A percentile compares a stretch with the other conserved stretches of the same genome.
Conservation (phyloP, 1,284 basidiomycete species). For the Takashimella koratensis region DNA sequence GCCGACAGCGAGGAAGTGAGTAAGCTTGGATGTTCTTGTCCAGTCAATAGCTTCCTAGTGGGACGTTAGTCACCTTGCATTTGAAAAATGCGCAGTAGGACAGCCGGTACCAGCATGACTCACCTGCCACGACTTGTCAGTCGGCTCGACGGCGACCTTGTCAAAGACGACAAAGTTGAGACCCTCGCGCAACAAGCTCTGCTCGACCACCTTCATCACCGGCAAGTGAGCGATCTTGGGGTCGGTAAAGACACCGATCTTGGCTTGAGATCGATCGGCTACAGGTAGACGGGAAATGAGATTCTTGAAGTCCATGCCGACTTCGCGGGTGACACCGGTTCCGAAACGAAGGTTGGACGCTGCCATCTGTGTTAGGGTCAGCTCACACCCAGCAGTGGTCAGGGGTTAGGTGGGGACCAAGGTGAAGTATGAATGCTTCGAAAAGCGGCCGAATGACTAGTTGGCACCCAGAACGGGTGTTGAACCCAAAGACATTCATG, state of each 20-base stretch:
- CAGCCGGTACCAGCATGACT: no score
- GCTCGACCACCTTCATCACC: slow-evolving; percentile 68
- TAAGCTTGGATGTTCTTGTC: slow-evolving; percentile 79
- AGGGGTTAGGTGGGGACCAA: no score
- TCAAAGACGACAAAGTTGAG: slow-evolving; percentile 76
- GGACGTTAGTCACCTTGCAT: no score
- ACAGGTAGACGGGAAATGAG: slow-evolving; percentile 31
- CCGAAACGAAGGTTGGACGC: slow-evolving; percentile 87
- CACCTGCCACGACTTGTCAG: slow-evolving; percentile 61
- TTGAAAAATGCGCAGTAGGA: no score
- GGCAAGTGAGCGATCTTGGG: slow-evolving; percentile 73
- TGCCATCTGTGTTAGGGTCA: slow-evolving; percentile 61
- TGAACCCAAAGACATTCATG: no score
- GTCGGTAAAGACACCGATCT: slow-evolving; percentile 95
- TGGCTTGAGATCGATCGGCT: slow-evolving; percentile 27
- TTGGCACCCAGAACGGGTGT: no score
- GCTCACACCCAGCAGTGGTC: slow-evolving; percentile 5
- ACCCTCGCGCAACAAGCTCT: slow-evolving; percentile 34
- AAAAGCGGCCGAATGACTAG: no score
- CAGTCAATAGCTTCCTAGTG: slow-evolving; percentile 84
- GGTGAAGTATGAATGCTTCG: no score
- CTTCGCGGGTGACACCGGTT: slow-evolving; percentile 81
- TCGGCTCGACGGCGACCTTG: slow-evolving; percentile 82
- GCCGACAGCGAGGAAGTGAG: slow-evolving; percentile 91
- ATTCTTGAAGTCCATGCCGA: slow-evolving; percentile 57